These are phyloP conservation scores for Aureobasidium sp. DNA, from an alignment of 2,329 filamentous ascomycete species.

Conservation along the genomic window DNA sequence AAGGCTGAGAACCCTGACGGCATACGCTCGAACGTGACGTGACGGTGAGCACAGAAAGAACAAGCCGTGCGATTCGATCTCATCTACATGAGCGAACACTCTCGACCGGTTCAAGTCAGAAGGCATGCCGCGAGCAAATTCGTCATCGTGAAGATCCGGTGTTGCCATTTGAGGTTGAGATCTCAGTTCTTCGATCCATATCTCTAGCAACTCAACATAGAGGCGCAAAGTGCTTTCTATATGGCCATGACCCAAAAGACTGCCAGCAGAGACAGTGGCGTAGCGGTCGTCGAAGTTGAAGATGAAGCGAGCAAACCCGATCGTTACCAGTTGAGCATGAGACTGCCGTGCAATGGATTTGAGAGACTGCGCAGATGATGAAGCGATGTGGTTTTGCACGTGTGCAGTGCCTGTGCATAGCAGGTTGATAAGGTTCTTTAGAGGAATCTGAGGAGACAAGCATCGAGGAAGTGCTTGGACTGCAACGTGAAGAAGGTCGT, in stretches of 20 bases:
- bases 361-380: constrained; percentile 83
- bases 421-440: constrained; percentile 89
- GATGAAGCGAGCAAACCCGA: constrained; percentile 93
- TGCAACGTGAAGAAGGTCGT: constrained; percentile 89
- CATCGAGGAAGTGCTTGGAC: constrained; percentile 95
- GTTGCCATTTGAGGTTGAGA: constrained; percentile 59
- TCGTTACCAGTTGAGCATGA: constrained; percentile 90
- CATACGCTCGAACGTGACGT: constrained; percentile 77
- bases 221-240: constrained; percentile 90
- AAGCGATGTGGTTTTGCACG: constrained; percentile 84
- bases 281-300: constrained; percentile 98
- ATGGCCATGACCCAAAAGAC: constrained; percentile 87
- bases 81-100: constrained; percentile 88
- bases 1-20: constrained; percentile 83
- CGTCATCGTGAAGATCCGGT: constrained; percentile 62
- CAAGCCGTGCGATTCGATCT: constrained; percentile 90
- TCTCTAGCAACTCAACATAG: constrained; percentile 87
- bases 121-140: constrained; percentile 23
- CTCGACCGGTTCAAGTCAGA: constrained; percentile 67
- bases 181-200: constrained; percentile 94
- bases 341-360: constrained; percentile 93
- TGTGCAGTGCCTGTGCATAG: constrained; percentile 95
- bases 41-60: constrained; percentile 98
- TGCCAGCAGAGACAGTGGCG: constrained; percentile 94
- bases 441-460: constrained; percentile 80